Conservation (phyloP, 2,329 filamentous ascomycete species). For the Aureobasidium sp. region DNA sequence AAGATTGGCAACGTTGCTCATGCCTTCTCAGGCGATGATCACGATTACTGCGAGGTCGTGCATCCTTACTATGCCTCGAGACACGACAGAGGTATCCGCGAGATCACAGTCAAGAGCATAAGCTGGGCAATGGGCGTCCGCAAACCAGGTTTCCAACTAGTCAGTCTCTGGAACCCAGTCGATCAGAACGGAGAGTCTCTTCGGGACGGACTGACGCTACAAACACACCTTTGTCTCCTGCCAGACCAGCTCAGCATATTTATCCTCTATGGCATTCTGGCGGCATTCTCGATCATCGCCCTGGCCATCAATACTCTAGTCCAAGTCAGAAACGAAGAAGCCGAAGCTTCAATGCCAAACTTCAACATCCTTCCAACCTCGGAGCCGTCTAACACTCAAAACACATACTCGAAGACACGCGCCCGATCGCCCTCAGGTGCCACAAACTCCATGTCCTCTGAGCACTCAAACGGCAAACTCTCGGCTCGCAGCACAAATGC, state of each 20-base stretch:
- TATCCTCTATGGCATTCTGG: constrained; percentile 64
- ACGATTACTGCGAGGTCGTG: constrained; percentile 90
- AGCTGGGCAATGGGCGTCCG: constrained; percentile 96
- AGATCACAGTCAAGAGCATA: constrained; percentile 93
- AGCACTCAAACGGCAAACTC: constrained; percentile 18
- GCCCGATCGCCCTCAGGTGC: constrained; percentile 16
- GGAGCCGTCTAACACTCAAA: constrained; percentile 14
- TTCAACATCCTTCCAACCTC: constrained; percentile 27
- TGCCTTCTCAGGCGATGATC: constrained; percentile 92
- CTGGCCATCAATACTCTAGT: constrained; percentile 41
- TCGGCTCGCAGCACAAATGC: constrained; percentile 27
- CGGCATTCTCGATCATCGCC: constrained; percentile 45
- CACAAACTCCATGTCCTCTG: constrained; percentile 27
- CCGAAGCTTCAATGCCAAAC: constrained; percentile 12
- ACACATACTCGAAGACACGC: constrained; percentile 16
- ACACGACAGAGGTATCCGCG: constrained; percentile 49
- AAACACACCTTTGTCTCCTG: constrained; percentile 84
- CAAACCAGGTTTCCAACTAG: constrained; percentile 76
- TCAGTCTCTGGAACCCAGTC: constrained; percentile 88
- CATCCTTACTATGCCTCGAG: constrained; percentile 60
- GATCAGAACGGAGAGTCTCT: constrained; percentile 40
- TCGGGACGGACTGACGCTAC: constrained; percentile 53
- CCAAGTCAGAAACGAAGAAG: constrained; percentile 20
- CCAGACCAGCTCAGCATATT: constrained; percentile 83
- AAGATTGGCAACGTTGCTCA: constrained; percentile 75